A percentile compares a stretch with the other conserved stretches of the same genome.
Conservation (phyloP, 257 asterid species). For the Jasminum sambac region DNA sequence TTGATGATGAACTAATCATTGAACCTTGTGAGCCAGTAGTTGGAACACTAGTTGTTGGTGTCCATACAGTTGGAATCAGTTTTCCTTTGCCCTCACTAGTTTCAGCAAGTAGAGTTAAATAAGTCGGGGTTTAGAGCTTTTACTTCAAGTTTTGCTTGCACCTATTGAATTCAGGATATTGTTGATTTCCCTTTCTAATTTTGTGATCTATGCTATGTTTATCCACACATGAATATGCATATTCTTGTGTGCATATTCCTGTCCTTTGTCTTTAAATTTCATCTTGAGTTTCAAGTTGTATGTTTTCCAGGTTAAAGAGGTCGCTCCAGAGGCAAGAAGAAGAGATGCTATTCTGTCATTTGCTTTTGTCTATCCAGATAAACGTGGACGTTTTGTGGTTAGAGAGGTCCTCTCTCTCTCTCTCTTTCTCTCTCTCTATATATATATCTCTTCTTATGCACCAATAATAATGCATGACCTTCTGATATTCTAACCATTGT, state of each 20-base stretch:
- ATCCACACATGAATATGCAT: not conserved
- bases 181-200: not conserved
- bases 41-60: not conserved
- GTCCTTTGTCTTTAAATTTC: not conserved
- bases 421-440: not conserved
- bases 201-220: not conserved
- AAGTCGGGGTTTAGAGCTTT: not conserved
- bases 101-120: not conserved
- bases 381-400: constrained; percentile 80
- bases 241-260: not conserved
- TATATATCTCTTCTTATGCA: not conserved
- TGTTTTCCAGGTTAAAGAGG: constrained; percentile 79
- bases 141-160: not conserved
- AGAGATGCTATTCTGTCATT: constrained; percentile 86
- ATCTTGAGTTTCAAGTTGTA: not conserved
- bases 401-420: constrained; percentile 53
- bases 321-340: constrained; percentile 92
- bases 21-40: not conserved
- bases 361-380: constrained; percentile 85
- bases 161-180: not conserved
- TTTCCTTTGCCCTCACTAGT: not conserved
- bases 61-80: not conserved
- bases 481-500: constrained; percentile 19
- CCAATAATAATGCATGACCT: not conserved
- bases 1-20: not conserved